Evolutionary conservation across 495 filamentous ascomycete species (phyloP), one percentile per base, ranked within the genome.

Genomic region (Xylona heveae): DNA sequence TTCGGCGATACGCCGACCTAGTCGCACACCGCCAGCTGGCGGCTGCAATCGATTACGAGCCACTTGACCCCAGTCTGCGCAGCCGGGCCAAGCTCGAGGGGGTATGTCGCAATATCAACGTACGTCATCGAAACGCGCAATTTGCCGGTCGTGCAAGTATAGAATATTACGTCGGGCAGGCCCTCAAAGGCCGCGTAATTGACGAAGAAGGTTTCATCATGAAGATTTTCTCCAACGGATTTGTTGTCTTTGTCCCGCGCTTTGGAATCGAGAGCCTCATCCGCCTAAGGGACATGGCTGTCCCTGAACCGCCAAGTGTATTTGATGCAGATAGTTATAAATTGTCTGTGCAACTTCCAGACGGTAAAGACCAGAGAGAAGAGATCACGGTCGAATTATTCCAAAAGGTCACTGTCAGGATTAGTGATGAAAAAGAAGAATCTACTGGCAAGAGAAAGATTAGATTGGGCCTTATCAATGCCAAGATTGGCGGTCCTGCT

Each of bases 61-160:
- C 68, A 22, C 61, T 85, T 12, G 68, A 85, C 46, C 61, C 77
- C n/a, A 66, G 23, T 15, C 61, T 84, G 34, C 70, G 71, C 39
- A 75, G 68, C 49, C 76, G 77, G 22, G 66, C 68, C 37, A 78
- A 79, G 36, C 74, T 95, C 19, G 88, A 94, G 48, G 78, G 67
- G 24, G 77, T 95, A 7, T 94, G 88, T 68, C 81, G 78, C 51
- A 95, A 95, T 57, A 90, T 97, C 66, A 97, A 97, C 51, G 72
- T 83, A 15, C 76, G 90, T 2, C 90, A 97, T 48, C 75, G 88
- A 36, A 97, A 97, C 48, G 88, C 90, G 14, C 88, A 95, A 53
- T 70, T 88, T 47, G 90, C 90, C 2, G 90, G 82, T 12, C 70
- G 88, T 30, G 82, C 90, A 20, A 81, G 74, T 42, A 77, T 95